Evolutionary conservation across 345 rosid genomes (phyloP), one percentile per base, ranked within the genome.

Genomic region (Aegle marmelos): DNA sequence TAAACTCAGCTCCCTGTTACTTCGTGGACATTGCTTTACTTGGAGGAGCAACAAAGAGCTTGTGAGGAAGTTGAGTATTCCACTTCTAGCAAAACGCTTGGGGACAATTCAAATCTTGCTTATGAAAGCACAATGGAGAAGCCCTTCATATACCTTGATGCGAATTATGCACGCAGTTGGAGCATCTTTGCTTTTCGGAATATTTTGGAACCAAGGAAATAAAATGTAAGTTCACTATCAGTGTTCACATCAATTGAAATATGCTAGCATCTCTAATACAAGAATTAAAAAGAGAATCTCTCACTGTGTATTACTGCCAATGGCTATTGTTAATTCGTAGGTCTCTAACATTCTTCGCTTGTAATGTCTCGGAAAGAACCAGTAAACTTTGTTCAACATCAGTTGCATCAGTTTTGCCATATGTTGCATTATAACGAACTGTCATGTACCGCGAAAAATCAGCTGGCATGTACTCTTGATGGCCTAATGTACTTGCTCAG

Each of bases 71-170:
- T 25, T 88, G 69, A 88, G 91, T 65, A 36, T 56, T 68, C 91
- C 94, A 8, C 13, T 91, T 79, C 74, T 76, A 92, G 0, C 92
- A 85, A 70, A 89, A 82, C 19, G 84, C 87, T 57, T 84, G 85
- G 91, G 97, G 74, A 73, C 98, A 92, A 63, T 88, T 94, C 82
- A 89, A 85, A 78, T 82, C 84, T 56, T 92, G 93, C 83, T 66
- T 94, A 24, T 92, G 98, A 96, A 94, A 94, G 81, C 93, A 83
- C 78, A 78, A 86, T 94, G 98, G 98, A 89, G 92, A 87, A 90
- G 89, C 63, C 96, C 97, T 63, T 72, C 48, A 10, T 48, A 48
- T 58, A 69, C 48, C 37, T 17, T 69, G 7, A 22, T 28, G 19
- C 59, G 37, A 45, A 24, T 69, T 2, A 28, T 69, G 59, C 25